Evolutionary conservation across 2,329 filamentous ascomycete species (phyloP), one percentile per base, ranked within the genome.

Genomic region (Fusarium continuum): DNA sequence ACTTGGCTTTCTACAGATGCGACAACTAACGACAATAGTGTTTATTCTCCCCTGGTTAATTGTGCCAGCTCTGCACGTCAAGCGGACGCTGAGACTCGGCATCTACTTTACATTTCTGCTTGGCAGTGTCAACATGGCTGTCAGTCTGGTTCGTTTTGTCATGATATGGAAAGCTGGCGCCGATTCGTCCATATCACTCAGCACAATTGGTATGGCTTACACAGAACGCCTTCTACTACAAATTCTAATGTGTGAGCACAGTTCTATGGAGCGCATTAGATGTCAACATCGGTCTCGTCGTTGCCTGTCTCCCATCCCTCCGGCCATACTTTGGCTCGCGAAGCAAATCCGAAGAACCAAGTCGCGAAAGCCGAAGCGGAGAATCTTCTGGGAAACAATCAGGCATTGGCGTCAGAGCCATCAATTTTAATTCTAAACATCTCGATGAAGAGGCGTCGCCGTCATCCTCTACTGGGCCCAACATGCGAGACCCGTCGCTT

Each of bases 21-120:
- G 5, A 1, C 13, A 11, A 9, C 34, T 65, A 39, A 57, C 2
- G 2, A 3, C 1, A 1, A 3, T 7, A 65, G 62, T 65, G 0
- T 65, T 65, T 3, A 48, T 58, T 14, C 14, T 67, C 2, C 64
- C 64, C 0, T 67, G 64, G 64, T 2, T 67, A 3, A 67, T 67
- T 2, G 55, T 67, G 1, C 51, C 64, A 2, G 47, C 26, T 3
- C 5, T 67, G 0, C 23, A 67, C 2, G 41, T 67, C 4, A 51
- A 39, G 25, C 17, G 38, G 10, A 10, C 51, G 0, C 17, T 67
- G 2, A 51, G 23, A 5, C 10, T 67, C 1, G 64, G 64, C 4
- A 65, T 67, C 5, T 67, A 67, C 45, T 65, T 61, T 2, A 65
- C 60, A 0, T 67, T 67, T 14, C 41, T 67, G 1, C 47, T 67